phyloP scores from a whole-genome alignment of 768 basidiomycete species.

The Chalciporus piperatus region DNA sequence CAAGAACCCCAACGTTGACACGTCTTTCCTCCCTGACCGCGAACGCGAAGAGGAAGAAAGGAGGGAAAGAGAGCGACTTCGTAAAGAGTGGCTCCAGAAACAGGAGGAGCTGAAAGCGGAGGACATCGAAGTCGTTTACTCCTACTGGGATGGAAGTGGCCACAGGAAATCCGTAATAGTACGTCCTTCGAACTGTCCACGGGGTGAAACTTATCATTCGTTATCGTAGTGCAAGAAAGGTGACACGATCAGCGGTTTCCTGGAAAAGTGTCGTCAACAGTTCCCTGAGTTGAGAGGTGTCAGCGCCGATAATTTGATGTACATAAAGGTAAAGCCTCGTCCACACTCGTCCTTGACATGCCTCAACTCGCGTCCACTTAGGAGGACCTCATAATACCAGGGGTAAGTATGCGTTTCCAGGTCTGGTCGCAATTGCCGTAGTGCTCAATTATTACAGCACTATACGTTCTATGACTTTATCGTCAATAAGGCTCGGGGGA shows the following conservation, averaged over 20 bases:
- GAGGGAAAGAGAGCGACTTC: conserved; percentile 79
- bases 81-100: conserved; percentile 81
- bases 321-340: conserved; percentile 72
- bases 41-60: conserved; percentile 94
- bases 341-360: neutral
- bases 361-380: conserved; percentile 9
- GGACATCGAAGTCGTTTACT: conserved; percentile 89
- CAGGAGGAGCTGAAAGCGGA: conserved; percentile 69
- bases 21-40: conserved; percentile 97
- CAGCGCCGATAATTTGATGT: conserved; percentile 96
- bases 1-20: conserved; percentile 97
- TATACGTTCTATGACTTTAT: conserved; percentile 99
- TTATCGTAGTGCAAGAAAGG: conserved; percentile 89
- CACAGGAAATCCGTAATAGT: conserved; percentile 91
- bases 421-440: neutral
- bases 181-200: conserved; percentile 30
- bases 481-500: conserved; percentile 96
- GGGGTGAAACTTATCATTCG: neutral
- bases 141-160: conserved; percentile 98
- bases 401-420: conserved; percentile 50
- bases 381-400: conserved; percentile 98
- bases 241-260: conserved; percentile 79
- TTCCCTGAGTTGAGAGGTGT: conserved; percentile 90
- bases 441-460: conserved; percentile 53
- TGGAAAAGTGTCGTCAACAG: conserved; percentile 91